Evolutionary conservation across 495 filamentous ascomycete species (phyloP).

Genomic region (Trypethelium eluteriae): DNA sequence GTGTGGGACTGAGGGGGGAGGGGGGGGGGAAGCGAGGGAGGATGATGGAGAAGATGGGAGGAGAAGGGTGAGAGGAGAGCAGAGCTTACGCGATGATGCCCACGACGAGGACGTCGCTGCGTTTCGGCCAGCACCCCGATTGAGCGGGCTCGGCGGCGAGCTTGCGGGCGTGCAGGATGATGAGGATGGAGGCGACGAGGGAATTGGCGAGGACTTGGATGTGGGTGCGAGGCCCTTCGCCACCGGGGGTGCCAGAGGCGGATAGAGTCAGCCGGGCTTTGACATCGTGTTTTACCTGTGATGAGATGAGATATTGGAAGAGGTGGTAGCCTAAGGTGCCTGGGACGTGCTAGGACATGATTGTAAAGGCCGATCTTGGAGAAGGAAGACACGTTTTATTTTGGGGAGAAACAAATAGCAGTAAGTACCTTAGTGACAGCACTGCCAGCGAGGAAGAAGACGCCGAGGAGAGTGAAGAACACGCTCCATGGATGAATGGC

Average conservation of each 20-base stretch:
- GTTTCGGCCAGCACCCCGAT: conserved; percentile 32
- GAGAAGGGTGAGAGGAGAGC: conserved; percentile 14
- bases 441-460: conserved; percentile 84
- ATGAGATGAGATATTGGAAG: neutral
- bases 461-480: conserved; percentile 70
- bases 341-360: conserved; percentile 75
- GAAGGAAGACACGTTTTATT: neutral
- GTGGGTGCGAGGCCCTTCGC: conserved; percentile 74
- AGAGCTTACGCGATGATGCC: conserved; percentile 45
- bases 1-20: neutral
- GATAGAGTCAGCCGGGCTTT: conserved; percentile 75
- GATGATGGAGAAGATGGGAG: neutral
- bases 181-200: conserved; percentile 63
- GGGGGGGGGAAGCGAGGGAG: neutral
- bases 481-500: conserved; percentile 84
- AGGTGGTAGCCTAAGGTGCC: conserved; percentile 70
- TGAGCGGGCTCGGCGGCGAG: conserved; percentile 41
- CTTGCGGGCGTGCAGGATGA: conserved; percentile 61
- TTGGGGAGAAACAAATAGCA: neutral
- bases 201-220: conserved; percentile 91
- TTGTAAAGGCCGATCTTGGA: conserved; percentile 49
- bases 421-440: conserved; percentile 64
- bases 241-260: conserved; percentile 59
- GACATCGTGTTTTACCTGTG: conserved; percentile 66
- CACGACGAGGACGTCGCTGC: conserved; percentile 46